Percentiles rank a stretch among this genome's conserved stretches.
Evolutionary conservation across 768 basidiomycete species (phyloP).

Genomic region (Collybia sordida): DNA sequence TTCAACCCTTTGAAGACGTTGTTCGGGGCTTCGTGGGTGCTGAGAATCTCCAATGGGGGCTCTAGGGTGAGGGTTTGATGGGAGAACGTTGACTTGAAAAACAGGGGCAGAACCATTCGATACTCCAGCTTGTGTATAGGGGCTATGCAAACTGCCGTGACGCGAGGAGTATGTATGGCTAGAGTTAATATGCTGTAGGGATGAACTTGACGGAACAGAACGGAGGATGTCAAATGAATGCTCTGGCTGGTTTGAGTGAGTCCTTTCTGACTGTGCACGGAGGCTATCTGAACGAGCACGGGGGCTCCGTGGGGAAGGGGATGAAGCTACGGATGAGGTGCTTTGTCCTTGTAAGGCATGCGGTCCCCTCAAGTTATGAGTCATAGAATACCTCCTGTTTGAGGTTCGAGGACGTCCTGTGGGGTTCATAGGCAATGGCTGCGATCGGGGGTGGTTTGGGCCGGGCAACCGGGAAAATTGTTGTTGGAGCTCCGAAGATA

Average conservation of each 20-base stretch:
- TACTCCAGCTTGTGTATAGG: conserved; percentile 18
- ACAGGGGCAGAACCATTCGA: conserved; percentile 32
- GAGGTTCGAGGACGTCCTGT: too few species aligned
- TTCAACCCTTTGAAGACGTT: too few species aligned
- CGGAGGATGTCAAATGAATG: conserved; percentile 47
- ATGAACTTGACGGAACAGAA: conserved; percentile 39
- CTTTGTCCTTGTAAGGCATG: neutral
- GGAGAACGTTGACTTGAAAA: conserved; percentile 34
- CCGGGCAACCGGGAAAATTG: neutral
- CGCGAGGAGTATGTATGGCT: conserved; percentile 37
- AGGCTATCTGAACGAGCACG: neutral
- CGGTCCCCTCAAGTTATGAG: neutral
- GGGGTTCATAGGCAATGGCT: neutral
- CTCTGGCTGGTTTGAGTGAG: conserved; percentile 9
- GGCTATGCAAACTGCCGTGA: conserved; percentile 12
- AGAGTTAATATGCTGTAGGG: conserved; percentile 44
- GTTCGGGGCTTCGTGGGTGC: too few species aligned
- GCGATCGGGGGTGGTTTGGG: neutral
- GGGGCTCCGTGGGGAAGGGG: neutral
- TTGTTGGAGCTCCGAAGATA: neutral
- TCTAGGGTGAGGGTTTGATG: neutral
- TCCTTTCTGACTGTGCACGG: neutral
- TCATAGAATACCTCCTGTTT: neutral
- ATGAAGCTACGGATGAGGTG: neutral
- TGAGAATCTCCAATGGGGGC: too few species aligned